Evolutionary conservation across 208 protist species (phyloP), one percentile per base, ranked within the genome.

Genomic region (Trypanosoma platydactyli): DNA sequence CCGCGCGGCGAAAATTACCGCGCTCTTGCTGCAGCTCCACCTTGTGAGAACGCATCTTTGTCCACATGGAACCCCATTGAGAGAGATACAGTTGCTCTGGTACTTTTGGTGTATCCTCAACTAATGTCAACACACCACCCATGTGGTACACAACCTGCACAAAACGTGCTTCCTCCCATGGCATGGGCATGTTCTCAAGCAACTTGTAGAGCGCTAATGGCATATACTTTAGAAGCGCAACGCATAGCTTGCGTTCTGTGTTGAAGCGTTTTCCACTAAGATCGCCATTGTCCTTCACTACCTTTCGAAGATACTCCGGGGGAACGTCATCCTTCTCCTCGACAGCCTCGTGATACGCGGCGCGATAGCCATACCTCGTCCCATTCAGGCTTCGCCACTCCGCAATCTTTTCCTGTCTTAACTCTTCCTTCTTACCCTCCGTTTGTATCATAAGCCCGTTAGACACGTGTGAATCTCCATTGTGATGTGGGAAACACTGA

Each of bases 141-240:
- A 98, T 88, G 85, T 99, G 99, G 82, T 99, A 99, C 25, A 99
- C 80, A 5, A 99, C 97, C 59, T 98, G 89, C 33, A 99, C 98
- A 65, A 99, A 98, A 11, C 98, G 88, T 35, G 98, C 83, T 73
- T 97, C 85, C 65, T 98, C 93, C 94, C 95, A 98, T 25, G 95
- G 95, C 98, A 99, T 99, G n/a, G 99, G 99, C 92, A 99, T 99
- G 68, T 99, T 99, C 82, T 99, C 99, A 3, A 99, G 80, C 29
- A 99, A 88, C 89, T 99, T 99, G 69, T 98, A 92, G 12, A 99
- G 83, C 9, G 99, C 99, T 58, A 99, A 97, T 13, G 99, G 99
- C 46, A 99, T 88, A 77, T 99, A 99, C 79, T 98, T 97, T 30
- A 99, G 79, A 52, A 99, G 98, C 22, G 98, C 99, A 6, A 99